Evolutionary conservation across 2,329 filamentous ascomycete species (phyloP).

Genomic region (Trichoderma sp.): DNA sequence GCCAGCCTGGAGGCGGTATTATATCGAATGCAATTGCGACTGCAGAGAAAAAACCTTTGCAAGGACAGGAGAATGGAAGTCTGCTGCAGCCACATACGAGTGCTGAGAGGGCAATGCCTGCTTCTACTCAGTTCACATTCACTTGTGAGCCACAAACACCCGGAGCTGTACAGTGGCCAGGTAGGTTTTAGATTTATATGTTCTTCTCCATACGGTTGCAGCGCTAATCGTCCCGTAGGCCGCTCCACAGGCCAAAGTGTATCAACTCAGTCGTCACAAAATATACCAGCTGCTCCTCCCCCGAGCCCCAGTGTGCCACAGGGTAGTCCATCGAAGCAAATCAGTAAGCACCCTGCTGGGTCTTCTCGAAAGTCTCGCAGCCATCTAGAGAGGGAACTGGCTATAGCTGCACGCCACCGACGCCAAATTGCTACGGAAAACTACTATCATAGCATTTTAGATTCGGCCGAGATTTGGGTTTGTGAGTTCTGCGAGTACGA

Average conservation of each 20-base stretch:
- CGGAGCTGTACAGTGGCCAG: slow-evolving; percentile 76
- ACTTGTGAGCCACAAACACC: slow-evolving; percentile 90
- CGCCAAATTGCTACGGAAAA: slow-evolving; percentile 75
- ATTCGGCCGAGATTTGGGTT: slow-evolving; percentile 80
- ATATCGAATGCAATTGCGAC: slow-evolving; percentile 92
- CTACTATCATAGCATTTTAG: slow-evolving; percentile 75
- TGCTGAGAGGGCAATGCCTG: slow-evolving; percentile 63
- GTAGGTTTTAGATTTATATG: slow-evolving; percentile 42
- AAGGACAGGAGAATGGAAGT: slow-evolving; percentile 77
- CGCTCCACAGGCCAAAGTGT: slow-evolving; percentile 1
- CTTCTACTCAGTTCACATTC: slow-evolving; percentile 92
- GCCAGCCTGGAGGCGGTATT: slow-evolving; percentile 61
- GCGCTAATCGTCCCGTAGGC: slow-evolving; percentile 15
- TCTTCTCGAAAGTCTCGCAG: slow-evolving; percentile 64
- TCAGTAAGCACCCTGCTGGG: slow-evolving; percentile 37
- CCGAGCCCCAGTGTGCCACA: slow-evolving; percentile 31
- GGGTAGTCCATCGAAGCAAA: slow-evolving; percentile 44
- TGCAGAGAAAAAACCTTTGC: slow-evolving; percentile 70
- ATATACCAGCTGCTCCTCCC: not conserved
- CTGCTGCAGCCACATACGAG: slow-evolving; percentile 71
- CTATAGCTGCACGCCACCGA: slow-evolving; percentile 74
- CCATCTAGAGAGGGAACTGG: slow-evolving; percentile 71
- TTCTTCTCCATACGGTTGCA: not conserved
- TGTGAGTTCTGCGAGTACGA: slow-evolving; percentile 99
- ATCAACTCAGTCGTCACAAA: slow-evolving; percentile 13